These are phyloP conservation scores for Aspergillus sp. DNA, from an alignment of 2,329 filamentous ascomycete species.

Conservation along the genomic window DNA sequence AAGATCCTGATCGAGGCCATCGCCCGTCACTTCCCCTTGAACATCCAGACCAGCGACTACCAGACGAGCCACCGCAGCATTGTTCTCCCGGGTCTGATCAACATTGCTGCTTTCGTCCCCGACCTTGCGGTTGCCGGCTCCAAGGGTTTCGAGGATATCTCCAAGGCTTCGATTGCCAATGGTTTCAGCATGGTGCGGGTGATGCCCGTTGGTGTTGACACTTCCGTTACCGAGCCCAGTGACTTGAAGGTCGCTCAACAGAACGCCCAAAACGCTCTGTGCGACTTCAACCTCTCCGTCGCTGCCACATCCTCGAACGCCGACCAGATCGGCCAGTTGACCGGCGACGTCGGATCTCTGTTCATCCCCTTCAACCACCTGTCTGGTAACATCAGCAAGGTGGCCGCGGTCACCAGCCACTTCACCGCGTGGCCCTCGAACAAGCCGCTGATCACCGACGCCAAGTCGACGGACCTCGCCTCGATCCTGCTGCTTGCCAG, in stretches of 20 bases:
- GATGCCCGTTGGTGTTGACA: slow-evolving; percentile 68
- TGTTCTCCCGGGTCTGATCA: slow-evolving; percentile 67
- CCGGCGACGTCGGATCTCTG: slow-evolving; percentile 67
- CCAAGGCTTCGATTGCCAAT: slow-evolving; percentile 64
- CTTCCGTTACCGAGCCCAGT: slow-evolving; percentile 64
- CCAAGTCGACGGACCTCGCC: slow-evolving; percentile 72
- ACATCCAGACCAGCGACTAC: slow-evolving; percentile 77
- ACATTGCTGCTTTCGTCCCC: slow-evolving; percentile 73
- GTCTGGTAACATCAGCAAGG: slow-evolving; percentile 76
- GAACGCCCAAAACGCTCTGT: slow-evolving; percentile 62
- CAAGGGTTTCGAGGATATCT: slow-evolving; percentile 62
- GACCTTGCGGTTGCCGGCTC: slow-evolving; percentile 60
- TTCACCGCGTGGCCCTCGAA: slow-evolving; percentile 70
- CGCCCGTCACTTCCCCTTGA: slow-evolving; percentile 77
- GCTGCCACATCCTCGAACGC: slow-evolving; percentile 66
- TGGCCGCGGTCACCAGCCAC: slow-evolving; percentile 69
- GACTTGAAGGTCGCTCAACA: slow-evolving; percentile 66
- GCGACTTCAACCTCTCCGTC: slow-evolving; percentile 75
- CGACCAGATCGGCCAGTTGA: slow-evolving; percentile 65
- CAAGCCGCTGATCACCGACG: slow-evolving; percentile 76
- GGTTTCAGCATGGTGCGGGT: slow-evolving; percentile 76
- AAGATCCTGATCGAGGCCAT: slow-evolving; percentile 96
- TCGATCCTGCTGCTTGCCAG: slow-evolving; percentile 71
- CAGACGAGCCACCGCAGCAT: slow-evolving; percentile 80
- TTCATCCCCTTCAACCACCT: slow-evolving; percentile 79